Conservation (phyloP, 78 protist species). For the Dictyostelium citrinum region DNA sequence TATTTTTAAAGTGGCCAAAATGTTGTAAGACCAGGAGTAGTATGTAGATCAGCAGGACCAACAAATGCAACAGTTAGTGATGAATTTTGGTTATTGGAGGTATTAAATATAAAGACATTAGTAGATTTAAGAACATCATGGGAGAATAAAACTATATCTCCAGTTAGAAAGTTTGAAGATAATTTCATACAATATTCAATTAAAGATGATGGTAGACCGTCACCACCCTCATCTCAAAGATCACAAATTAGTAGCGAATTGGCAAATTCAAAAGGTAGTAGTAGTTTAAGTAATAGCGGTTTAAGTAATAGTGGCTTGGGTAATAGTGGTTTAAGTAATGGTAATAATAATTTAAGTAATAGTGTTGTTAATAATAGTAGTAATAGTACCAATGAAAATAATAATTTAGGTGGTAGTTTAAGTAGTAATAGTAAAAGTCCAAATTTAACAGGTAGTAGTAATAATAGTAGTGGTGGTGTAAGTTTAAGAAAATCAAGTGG, state of each 20-base stretch:
- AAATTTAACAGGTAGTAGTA: background rate
- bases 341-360: background rate
- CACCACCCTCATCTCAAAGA: background rate
- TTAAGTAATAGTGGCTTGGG: background rate
- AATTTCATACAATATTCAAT: conserved; percentile 63
- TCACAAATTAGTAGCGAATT: background rate
- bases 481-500: background rate
- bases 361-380: background rate
- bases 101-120: conserved; percentile 33
- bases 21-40: conserved; percentile 45
- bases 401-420: background rate
- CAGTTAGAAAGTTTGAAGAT: conserved; percentile 75
- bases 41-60: conserved; percentile 61
- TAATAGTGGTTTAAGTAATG: too few relatives aligned
- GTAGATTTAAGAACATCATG: conserved; percentile 72
- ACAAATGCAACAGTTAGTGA: conserved; percentile 62
- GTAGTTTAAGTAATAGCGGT: background rate
- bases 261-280: background rate
- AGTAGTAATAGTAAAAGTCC: background rate
- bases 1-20: conserved; percentile 16
- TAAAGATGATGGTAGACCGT: conserved; percentile 7
- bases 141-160: conserved; percentile 72
- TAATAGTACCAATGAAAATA: background rate
- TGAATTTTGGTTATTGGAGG: conserved; percentile 69
- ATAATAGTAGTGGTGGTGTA: background rate